These are phyloP conservation scores for Naganishia vaughanmartiniae DNA, from an alignment of 768 basidiomycete species.

Conservation along the genomic window DNA sequence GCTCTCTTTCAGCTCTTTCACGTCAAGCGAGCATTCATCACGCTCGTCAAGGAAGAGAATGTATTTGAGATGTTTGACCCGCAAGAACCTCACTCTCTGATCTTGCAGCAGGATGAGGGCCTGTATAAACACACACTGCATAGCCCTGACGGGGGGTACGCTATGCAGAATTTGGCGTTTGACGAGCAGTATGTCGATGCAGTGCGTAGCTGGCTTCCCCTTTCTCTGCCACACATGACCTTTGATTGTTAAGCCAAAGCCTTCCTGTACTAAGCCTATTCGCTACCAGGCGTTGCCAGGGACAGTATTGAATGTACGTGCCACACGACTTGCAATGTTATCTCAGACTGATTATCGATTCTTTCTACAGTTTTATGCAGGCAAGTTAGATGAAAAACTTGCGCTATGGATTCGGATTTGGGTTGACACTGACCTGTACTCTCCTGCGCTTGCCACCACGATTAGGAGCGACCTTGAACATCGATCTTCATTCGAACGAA, in stretches of 20 bases:
- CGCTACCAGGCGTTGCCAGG: background rate
- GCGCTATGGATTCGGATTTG: too few relatives aligned
- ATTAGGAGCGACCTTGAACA: slow-evolving; percentile 3
- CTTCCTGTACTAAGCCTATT: background rate
- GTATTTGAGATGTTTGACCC: slow-evolving; percentile 14
- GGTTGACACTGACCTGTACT: too few relatives aligned
- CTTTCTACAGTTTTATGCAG: background rate
- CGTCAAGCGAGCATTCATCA: slow-evolving; percentile 15
- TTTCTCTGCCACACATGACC: background rate
- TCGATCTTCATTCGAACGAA: background rate
- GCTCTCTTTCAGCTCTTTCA: background rate
- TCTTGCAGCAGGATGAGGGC: background rate
- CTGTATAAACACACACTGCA: background rate
- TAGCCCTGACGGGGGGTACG: background rate
- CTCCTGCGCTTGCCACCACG: too few relatives aligned
- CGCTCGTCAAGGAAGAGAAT: slow-evolving; percentile 12
- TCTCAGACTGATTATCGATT: background rate
- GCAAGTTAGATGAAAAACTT: too few relatives aligned
- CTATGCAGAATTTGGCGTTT: background rate
- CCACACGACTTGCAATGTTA: background rate
- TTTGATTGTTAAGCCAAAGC: background rate
- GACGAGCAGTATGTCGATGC: slow-evolving; percentile 9
- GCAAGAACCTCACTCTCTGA: background rate
- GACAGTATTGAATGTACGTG: background rate
- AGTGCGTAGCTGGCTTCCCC: background rate